Percentiles rank a stretch among this genome's conserved stretches.
These are phyloP conservation scores for Colletotrichum lini DNA, from an alignment of 2,329 filamentous ascomycete genomes.

Conservation along the genomic window DNA sequence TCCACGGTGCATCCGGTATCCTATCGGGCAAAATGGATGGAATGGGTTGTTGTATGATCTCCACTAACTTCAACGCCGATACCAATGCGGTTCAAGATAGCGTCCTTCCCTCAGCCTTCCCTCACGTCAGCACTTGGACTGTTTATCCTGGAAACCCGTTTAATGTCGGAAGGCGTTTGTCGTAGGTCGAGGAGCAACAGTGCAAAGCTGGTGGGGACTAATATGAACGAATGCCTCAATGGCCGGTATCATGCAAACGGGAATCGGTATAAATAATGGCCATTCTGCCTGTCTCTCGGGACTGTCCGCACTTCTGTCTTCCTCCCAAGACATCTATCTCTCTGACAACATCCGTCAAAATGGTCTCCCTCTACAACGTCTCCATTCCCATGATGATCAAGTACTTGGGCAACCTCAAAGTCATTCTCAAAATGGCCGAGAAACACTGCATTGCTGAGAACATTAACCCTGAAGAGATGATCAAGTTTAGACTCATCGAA, in stretches of 20 bases:
- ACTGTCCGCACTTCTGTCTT: not conserved
- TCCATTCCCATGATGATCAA: constrained; percentile 49
- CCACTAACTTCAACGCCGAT: not conserved
- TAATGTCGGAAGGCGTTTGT: too few relatives aligned
- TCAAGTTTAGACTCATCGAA: constrained; percentile 42
- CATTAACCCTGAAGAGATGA: constrained; percentile 42
- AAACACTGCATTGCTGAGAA: constrained; percentile 28
- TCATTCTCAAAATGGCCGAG: constrained; percentile 43
- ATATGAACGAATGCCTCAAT: not conserved
- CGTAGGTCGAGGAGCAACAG: not conserved
- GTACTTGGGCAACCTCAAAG: constrained; percentile 47
- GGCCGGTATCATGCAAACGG: not conserved
- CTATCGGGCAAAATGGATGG: not conserved
- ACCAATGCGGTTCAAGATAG: not conserved
- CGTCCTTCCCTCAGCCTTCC: not conserved
- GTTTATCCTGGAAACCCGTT: too few relatives aligned
- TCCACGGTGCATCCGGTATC: not conserved
- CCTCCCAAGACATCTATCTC: not conserved
- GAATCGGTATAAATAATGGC: not conserved
- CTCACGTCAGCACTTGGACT: constrained; percentile 33
- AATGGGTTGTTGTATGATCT: too few relatives aligned
- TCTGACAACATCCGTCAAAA: not conserved
- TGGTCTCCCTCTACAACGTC: constrained; percentile 36
- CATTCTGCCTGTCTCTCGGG: not conserved
- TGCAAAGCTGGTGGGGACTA: too few relatives aligned